phyloP scores from a whole-genome alignment of 1,284 basidiomycete genomes.

The Marasmius sp. region DNA sequence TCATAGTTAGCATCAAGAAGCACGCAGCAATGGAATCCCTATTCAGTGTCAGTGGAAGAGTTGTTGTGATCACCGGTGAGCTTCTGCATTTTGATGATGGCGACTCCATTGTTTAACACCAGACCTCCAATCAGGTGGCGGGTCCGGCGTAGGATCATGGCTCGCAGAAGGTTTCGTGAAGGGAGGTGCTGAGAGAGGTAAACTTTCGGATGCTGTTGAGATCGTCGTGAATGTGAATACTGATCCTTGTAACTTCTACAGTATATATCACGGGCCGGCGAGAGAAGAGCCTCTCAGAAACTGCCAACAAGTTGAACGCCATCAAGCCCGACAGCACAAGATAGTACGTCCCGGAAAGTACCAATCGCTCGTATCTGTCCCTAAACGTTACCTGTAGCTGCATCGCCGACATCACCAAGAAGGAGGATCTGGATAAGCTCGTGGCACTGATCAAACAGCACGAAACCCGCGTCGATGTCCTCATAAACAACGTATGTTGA shows the following conservation, averaged over 20 bases:
- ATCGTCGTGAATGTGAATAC: not conserved
- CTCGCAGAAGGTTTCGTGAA: conserved; percentile 1
- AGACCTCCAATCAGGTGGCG: not conserved
- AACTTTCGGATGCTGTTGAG: not conserved
- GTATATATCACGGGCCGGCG: conserved; percentile 1
- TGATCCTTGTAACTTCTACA: not conserved
- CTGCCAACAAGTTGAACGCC: not conserved
- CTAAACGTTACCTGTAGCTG: not conserved
- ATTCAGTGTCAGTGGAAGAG: too few species aligned
- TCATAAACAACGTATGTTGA: conserved; percentile 1
- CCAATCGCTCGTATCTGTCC: not conserved
- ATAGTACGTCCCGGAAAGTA: not conserved
- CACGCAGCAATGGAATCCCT: too few species aligned
- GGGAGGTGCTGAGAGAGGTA: not conserved
- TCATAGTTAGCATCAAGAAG: too few species aligned
- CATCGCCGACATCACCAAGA: not conserved
- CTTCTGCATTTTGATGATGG: too few species aligned
- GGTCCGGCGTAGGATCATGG: conserved; percentile 3
- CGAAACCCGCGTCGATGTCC: conserved; percentile 2
- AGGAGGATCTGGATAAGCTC: not conserved
- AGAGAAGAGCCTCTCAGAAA: not conserved
- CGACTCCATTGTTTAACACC: too few species aligned
- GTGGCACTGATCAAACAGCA: not conserved
- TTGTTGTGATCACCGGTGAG: too few species aligned
- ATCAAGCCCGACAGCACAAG: not conserved